Percentiles rank a stretch among this genome's conserved stretches.
Conservation (phyloP, 2,329 filamentous ascomycete species). For the Penicillium decumbens region DNA sequence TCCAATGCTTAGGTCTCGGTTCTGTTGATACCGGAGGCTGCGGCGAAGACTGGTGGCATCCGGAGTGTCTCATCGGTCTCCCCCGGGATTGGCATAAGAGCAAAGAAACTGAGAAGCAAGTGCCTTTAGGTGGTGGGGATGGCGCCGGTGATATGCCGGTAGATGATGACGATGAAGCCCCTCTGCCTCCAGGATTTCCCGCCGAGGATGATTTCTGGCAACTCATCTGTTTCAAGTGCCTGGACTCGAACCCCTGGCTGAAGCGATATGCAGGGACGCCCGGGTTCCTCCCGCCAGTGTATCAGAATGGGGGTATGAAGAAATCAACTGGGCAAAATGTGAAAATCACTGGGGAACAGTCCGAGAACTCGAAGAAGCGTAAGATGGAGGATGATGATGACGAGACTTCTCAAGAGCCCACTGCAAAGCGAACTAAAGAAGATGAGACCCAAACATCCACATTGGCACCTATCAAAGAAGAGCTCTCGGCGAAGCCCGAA, state of each 20-base stretch:
- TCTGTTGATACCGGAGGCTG: slow-evolving; percentile 77
- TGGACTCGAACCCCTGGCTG: slow-evolving; percentile 84
- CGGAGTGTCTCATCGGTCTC: slow-evolving; percentile 81
- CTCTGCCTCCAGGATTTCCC: slow-evolving; percentile 80
- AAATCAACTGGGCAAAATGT: background rate
- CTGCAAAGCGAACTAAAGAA: slow-evolving; percentile 48
- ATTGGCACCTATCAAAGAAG: slow-evolving; percentile 4
- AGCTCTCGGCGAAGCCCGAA: slow-evolving; percentile 7
- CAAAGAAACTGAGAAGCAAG: slow-evolving; percentile 17
- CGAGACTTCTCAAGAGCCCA: slow-evolving; percentile 29
- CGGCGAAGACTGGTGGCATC: slow-evolving; percentile 97
- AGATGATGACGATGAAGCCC: slow-evolving; percentile 51
- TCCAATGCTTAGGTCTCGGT: slow-evolving; percentile 85
- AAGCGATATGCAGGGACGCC: slow-evolving; percentile 75
- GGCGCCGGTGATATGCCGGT: slow-evolving; percentile 11
- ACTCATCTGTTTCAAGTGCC: slow-evolving; percentile 91
- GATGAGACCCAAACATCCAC: slow-evolving; percentile 28
- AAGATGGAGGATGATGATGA: slow-evolving; percentile 57
- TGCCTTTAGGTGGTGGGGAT: slow-evolving; percentile 28
- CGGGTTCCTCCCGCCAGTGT: slow-evolving; percentile 75
- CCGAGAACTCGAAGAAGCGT: slow-evolving; percentile 55
- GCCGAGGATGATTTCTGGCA: slow-evolving; percentile 82
- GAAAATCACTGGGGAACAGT: slow-evolving; percentile 8
- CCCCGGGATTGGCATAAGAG: slow-evolving; percentile 60
- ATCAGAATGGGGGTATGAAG: slow-evolving; percentile 37